Base-by-base conservation (phyloP, 2,329 filamentous ascomycete species). In the Claviceps sp. region DNA sequence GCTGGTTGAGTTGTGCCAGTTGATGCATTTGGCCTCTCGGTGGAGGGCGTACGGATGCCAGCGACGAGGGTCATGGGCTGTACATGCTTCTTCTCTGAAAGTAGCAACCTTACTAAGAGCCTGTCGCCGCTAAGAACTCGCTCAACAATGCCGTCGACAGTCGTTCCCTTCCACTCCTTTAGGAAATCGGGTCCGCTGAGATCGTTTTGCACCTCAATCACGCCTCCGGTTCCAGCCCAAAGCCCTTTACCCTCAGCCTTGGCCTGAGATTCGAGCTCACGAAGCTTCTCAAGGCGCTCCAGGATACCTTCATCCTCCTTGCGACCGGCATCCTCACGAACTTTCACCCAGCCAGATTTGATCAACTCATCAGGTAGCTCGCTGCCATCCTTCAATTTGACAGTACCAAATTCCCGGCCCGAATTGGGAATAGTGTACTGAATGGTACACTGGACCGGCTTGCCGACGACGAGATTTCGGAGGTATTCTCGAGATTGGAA, bases 401-500 rank as follows among this genome's bases (percentile, higher is more conserved):
- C 83, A 56, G 82, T 78, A 57, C 91, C 93, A 64, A 96, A 98
- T 64, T 98, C 91, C 59, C 89, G 84, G 56, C 87, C 84, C 44
- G 82, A 85, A 51, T 82, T 85, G 16, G 91, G 89, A 54, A 97
- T 85, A 54, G 85, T 87, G 72, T 98, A 97, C 50, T 90, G 77
- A 44, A 95, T 77, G 54, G 82, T 81, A 74, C 91, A 95, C 60
- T 90, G 83, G 56, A 98, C 76, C 29, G 83, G 78, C 69, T 95
- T 95, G 64, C 91, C 91, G 52, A 97, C 85, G 42, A 85, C 77
- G 49, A 90, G 75, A 58, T 85, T 83, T 62, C 93, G 86, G 55
- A 98, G 79, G 66, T 86, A 93, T 70, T 98, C 93, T 64, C 93
- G 88, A 54, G 93, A 95, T 69, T 93, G 85, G 69, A 96, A 98